Evolutionary conservation across 176 grass and related monocot genomes (phyloP).

Genomic region (Miscanthus lutarioriparius): DNA sequence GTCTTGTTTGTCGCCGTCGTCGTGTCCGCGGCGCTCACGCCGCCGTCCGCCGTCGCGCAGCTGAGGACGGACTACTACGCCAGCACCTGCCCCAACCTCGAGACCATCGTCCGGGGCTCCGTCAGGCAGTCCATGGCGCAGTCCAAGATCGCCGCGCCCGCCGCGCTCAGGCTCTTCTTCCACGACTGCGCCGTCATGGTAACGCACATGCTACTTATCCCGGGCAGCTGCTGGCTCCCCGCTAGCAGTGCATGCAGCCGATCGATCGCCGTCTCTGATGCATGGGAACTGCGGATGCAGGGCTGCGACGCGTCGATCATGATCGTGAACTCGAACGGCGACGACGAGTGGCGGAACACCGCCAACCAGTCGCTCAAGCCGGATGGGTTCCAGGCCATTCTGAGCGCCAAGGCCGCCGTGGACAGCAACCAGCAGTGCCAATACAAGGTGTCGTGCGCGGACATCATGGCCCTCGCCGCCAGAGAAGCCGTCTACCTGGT

Average conservation of each 20-base stretch:
- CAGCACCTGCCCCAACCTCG: slow-evolving; percentile 45
- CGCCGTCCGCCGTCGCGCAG: background rate
- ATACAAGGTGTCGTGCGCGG: slow-evolving; percentile 57
- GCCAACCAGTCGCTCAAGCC: slow-evolving; percentile 47
- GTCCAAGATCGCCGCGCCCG: slow-evolving; percentile 38
- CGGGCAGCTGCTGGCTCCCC: too few relatives aligned
- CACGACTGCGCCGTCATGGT: slow-evolving; percentile 55
- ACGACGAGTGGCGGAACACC: slow-evolving; percentile 48
- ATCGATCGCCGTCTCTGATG: too few relatives aligned
- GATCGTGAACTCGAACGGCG: slow-evolving; percentile 45
- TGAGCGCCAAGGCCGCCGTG: slow-evolving; percentile 53
- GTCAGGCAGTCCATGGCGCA: slow-evolving; percentile 40
- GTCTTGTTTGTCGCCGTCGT: background rate
- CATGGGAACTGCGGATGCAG: slow-evolving; percentile 8
- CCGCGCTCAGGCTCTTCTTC: slow-evolving; percentile 51
- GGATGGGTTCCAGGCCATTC: slow-evolving; percentile 38
- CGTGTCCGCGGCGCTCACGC: background rate
- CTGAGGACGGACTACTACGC: slow-evolving; percentile 29
- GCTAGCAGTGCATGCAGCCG: too few relatives aligned
- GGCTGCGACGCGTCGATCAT: slow-evolving; percentile 63
- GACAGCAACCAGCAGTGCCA: slow-evolving; percentile 48
- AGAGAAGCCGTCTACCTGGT: slow-evolving; percentile 38
- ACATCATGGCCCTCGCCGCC: slow-evolving; percentile 51
- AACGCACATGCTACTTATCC: background rate
- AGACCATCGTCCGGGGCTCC: slow-evolving; percentile 39